Conservation (phyloP, 2,329 filamentous ascomycete species). For the Penicillium freii region DNA sequence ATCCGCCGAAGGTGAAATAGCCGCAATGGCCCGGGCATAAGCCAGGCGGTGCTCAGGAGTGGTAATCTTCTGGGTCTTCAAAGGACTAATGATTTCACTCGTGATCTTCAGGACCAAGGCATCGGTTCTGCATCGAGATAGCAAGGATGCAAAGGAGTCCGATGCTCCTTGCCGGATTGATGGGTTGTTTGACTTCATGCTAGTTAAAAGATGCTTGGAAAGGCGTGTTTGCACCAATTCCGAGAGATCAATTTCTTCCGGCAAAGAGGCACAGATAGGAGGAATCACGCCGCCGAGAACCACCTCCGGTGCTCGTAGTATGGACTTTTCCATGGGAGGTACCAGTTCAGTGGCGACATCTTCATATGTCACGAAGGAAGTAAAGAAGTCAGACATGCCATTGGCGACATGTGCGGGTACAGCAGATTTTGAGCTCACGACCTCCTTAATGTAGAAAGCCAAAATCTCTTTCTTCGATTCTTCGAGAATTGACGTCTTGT, state of each 20-base stretch:
- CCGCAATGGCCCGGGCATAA: slow-evolving; percentile 75
- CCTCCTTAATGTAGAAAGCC: slow-evolving; percentile 79
- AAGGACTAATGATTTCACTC: slow-evolving; percentile 72
- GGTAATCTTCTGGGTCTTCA: slow-evolving; percentile 81
- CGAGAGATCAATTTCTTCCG: slow-evolving; percentile 72
- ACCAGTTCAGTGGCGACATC: slow-evolving; percentile 75
- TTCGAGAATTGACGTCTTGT: slow-evolving; percentile 62
- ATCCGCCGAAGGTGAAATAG: slow-evolving; percentile 58
- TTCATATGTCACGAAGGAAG: slow-evolving; percentile 67
- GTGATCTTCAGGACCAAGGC: slow-evolving; percentile 64
- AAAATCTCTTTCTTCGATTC: slow-evolving; percentile 70
- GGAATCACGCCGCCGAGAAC: slow-evolving; percentile 76
- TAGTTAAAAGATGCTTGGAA: slow-evolving; percentile 83
- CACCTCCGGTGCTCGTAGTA: slow-evolving; percentile 86
- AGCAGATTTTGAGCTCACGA: slow-evolving; percentile 72
- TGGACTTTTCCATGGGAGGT: slow-evolving; percentile 80
- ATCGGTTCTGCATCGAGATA: slow-evolving; percentile 60
- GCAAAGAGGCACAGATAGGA: slow-evolving; percentile 68
- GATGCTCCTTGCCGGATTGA: slow-evolving; percentile 73
- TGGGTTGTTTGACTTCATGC: slow-evolving; percentile 84
- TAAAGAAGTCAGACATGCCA: slow-evolving; percentile 79
- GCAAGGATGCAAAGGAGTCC: slow-evolving; percentile 69
- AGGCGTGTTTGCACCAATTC: slow-evolving; percentile 68
- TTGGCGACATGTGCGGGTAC: slow-evolving; percentile 70
- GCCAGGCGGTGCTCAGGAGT: slow-evolving; percentile 80